These are phyloP conservation scores for Exophiala mesophila DNA, from an alignment of 2,329 filamentous ascomycete genomes.

Conservation along the genomic window DNA sequence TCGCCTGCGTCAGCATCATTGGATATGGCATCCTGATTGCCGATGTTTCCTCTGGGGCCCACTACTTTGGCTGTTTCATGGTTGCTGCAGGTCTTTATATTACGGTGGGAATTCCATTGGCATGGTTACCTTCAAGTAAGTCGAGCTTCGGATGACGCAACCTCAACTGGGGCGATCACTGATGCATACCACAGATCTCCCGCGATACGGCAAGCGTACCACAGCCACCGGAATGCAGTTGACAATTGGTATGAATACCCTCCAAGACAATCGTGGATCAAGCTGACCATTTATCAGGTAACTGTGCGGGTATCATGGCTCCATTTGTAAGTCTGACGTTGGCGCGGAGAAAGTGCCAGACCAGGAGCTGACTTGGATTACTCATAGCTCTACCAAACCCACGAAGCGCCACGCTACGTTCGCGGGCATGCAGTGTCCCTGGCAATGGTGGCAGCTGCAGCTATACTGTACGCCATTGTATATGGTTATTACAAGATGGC, in stretches of 20 bases:
- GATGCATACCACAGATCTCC: constrained; percentile 65
- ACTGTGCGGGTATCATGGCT: constrained; percentile 67
- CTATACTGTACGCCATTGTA: constrained; percentile 50
- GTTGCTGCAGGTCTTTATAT: constrained; percentile 68
- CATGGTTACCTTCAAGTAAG: constrained; percentile 42
- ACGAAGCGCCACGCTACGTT: constrained; percentile 54
- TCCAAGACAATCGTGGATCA: no score
- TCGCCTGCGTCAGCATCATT: constrained; percentile 58
- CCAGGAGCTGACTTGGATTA: background rate
- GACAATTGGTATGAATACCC: constrained; percentile 53
- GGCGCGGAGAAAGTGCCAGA: background rate
- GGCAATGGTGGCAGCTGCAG: constrained; percentile 53
- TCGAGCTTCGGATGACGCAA: no score
- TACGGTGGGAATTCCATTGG: constrained; percentile 50
- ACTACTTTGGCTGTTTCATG: constrained; percentile 74
- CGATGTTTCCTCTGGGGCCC: constrained; percentile 55
- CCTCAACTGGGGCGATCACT: no score
- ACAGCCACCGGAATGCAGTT: constrained; percentile 66
- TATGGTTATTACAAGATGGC: constrained; percentile 49
- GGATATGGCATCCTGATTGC: constrained; percentile 67
- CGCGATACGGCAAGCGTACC: constrained; percentile 70
- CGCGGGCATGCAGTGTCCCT: constrained; percentile 59
- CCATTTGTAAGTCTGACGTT: constrained; percentile 53
- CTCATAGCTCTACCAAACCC: constrained; percentile 33
- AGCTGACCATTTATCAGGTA: no score